phyloP scores from a whole-genome alignment of 208 protist genomes.

The Leishmania gerbilli region DNA sequence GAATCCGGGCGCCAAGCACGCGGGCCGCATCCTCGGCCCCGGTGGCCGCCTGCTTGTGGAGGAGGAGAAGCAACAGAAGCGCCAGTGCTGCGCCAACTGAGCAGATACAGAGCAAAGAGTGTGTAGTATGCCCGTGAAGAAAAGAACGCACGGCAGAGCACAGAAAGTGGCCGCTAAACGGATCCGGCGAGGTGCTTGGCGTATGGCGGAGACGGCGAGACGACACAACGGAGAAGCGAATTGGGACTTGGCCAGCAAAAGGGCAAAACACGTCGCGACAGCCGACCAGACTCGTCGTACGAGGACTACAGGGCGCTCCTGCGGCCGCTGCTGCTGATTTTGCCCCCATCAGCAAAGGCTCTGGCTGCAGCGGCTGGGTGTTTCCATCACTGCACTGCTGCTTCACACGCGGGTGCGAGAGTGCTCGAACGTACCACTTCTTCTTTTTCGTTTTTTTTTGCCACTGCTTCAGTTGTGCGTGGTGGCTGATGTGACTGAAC shows the following conservation, averaged over 20 bases:
- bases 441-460: not conserved
- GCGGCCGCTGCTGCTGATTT: not conserved
- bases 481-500: not conserved
- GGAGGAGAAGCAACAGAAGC: constrained; percentile 23
- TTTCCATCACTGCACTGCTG: not conserved
- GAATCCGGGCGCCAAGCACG: constrained; percentile 31
- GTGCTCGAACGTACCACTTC: not conserved
- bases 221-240: not conserved
- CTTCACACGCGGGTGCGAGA: not conserved
- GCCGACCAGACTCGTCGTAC: not conserved
- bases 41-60: constrained; percentile 26
- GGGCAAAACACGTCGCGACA: not conserved
- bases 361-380: not conserved
- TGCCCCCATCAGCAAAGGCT: not conserved
- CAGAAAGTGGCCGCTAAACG: not conserved
- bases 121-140: not conserved
- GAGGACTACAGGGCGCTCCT: not conserved
- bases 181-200: not conserved
- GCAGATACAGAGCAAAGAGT: not conserved
- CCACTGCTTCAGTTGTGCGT: not conserved
- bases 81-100: constrained; percentile 29
- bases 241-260: not conserved
- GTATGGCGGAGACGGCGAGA: not conserved
- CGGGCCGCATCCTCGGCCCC: constrained; percentile 24
- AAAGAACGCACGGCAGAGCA: not conserved